These are phyloP conservation scores for Neurospora sp. DNA, from an alignment of 2,329 filamentous ascomycete species.

Conservation along the genomic window DNA sequence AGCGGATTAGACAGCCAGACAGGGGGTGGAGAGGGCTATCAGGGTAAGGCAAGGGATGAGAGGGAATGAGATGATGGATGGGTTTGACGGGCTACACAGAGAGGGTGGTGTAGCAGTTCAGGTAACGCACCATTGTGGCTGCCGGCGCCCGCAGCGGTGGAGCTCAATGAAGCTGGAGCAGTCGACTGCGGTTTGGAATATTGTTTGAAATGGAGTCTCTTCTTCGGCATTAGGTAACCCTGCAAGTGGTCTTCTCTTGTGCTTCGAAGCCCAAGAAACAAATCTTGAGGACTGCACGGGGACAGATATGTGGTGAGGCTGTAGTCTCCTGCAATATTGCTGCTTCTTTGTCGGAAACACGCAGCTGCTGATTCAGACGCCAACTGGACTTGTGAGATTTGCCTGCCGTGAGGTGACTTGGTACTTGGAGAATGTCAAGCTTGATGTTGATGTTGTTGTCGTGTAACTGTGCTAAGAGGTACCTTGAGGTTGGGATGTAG, in stretches of 20 bases:
- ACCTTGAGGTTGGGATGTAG: background rate
- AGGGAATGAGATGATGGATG: background rate
- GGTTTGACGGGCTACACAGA: conserved; percentile 1
- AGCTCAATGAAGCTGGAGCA: conserved; percentile 37
- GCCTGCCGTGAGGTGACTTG: background rate
- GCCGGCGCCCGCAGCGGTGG: conserved; percentile 9
- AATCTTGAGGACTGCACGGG: background rate
- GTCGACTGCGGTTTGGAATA: conserved; percentile 51
- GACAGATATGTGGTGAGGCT: background rate
- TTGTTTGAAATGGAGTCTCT: conserved; percentile 42
- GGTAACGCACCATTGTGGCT: conserved; percentile 12
- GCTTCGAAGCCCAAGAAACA: background rate
- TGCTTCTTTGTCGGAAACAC: no score
- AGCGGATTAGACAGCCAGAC: conserved; percentile 1
- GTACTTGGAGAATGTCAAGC: background rate
- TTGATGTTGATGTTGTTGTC: background rate
- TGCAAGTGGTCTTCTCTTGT: background rate
- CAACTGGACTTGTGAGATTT: background rate
- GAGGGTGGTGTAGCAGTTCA: conserved; percentile 1
- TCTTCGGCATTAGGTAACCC: conserved; percentile 46
- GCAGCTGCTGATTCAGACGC: background rate
- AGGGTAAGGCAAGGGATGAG: background rate
- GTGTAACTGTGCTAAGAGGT: background rate
- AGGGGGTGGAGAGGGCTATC: background rate
- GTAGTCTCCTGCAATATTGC: background rate